Percentiles rank a stretch among this genome's conserved stretches.
Evolutionary conservation across 176 grass and related monocot genomes (phyloP).

Genomic region (Lolium rigidum): DNA sequence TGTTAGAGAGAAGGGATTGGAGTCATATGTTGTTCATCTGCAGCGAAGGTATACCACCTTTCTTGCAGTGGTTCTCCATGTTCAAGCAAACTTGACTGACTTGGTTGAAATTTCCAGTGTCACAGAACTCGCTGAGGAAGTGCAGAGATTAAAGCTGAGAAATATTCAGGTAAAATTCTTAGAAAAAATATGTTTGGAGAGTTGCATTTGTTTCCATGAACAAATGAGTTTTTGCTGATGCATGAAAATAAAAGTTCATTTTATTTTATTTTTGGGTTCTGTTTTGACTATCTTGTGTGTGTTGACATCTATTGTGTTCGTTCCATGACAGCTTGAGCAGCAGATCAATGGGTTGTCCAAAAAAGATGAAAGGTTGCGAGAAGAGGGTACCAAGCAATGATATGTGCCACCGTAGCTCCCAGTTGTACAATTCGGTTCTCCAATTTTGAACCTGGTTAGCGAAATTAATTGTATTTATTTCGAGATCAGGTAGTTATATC

Average conservation of each 20-base stretch:
- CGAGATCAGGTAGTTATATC: conserved; percentile 9
- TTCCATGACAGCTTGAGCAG: conserved; percentile 65
- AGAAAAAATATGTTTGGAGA: conserved; percentile 34
- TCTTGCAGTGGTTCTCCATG: conserved; percentile 9
- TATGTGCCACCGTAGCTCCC: not conserved
- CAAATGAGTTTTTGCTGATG: not conserved
- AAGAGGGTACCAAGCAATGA: conserved; percentile 35
- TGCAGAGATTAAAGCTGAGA: conserved; percentile 65
- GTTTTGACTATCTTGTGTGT: not conserved
- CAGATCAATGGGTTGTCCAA: conserved; percentile 67
- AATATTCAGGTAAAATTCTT: conserved; percentile 61
- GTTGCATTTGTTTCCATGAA: conserved; percentile 13
- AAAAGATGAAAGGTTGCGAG: conserved; percentile 50
- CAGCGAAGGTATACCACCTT: conserved; percentile 67
- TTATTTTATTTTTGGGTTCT: not conserved
- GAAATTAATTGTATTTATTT: conserved; percentile 46
- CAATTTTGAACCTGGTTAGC: conserved; percentile 56
- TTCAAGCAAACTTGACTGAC: conserved; percentile 19
- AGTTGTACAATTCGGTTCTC: conserved; percentile 51
- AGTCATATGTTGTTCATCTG: conserved; percentile 61
- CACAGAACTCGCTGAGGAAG: conserved; percentile 65
- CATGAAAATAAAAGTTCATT: not conserved
- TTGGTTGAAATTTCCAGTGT: conserved; percentile 60
- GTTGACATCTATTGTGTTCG: not conserved
- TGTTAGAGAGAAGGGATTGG: conserved; percentile 75